Evolutionary conservation across 345 rosid species (phyloP).

Genomic region (Hypericum perforatum): DNA sequence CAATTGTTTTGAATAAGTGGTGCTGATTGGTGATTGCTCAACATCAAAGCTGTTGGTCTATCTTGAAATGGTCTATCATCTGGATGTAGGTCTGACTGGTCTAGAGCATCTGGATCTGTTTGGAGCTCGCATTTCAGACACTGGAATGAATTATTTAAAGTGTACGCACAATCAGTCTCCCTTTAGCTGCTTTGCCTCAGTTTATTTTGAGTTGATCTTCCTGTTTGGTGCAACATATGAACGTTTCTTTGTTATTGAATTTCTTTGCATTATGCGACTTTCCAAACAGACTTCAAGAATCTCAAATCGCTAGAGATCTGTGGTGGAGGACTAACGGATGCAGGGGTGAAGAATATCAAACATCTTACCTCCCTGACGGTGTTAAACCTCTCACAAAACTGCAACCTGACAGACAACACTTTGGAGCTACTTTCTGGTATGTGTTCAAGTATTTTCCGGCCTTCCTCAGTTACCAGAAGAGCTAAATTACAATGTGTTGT

Average conservation of each 20-base stretch:
- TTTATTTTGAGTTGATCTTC: no score
- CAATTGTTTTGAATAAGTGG: no score
- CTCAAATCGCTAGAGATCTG: slow-evolving; percentile 80
- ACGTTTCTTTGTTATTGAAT: slow-evolving; percentile 1
- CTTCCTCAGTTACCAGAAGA: no score
- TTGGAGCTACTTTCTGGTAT: slow-evolving; percentile 84
- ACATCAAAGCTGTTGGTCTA: no score
- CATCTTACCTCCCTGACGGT: slow-evolving; percentile 56
- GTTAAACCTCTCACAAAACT: slow-evolving; percentile 77
- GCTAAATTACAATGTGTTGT: no score
- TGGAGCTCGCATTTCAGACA: slow-evolving; percentile 75
- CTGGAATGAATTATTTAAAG: slow-evolving; percentile 55
- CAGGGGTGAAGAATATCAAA: slow-evolving; percentile 81
- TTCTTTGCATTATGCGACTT: not conserved
- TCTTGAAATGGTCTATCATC: not conserved
- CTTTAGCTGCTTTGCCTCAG: no score
- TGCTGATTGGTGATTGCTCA: no score
- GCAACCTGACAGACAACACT: slow-evolving; percentile 69
- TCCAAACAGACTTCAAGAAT: slow-evolving; percentile 60
- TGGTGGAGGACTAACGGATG: slow-evolving; percentile 90
- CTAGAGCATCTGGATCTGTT: slow-evolving; percentile 85
- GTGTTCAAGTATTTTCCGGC: no score
- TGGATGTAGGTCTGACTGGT: slow-evolving; percentile 54
- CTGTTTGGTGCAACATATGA: not conserved
- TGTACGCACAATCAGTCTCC: slow-evolving; percentile 30